Percentiles rank a stretch among this genome's conserved stretches.
These are phyloP conservation scores for Vigna trinervia DNA, from an alignment of 306 rosid genomes.

Conservation along the genomic window DNA sequence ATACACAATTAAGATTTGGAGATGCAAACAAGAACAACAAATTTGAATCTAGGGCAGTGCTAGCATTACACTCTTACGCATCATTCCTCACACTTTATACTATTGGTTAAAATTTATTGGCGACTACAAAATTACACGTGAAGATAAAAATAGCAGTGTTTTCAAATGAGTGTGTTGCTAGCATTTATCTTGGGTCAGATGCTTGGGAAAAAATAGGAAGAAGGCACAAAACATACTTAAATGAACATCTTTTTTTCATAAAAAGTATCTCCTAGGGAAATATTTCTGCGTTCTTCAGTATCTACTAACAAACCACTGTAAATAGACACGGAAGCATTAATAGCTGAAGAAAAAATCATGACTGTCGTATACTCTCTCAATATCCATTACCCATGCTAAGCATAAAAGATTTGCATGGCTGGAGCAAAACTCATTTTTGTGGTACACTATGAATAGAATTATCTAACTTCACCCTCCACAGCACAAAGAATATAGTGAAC, in stretches of 20 bases:
- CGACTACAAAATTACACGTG: background rate
- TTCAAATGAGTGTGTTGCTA: background rate
- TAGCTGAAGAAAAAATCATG: slow-evolving; percentile 35
- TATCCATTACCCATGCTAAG: slow-evolving; percentile 27
- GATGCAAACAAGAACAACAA: slow-evolving; percentile 2
- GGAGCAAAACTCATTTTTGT: background rate
- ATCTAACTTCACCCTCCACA: background rate
- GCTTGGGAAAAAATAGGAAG: slow-evolving; percentile 26
- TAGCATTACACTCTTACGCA: background rate
- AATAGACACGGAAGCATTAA: slow-evolving; percentile 1
- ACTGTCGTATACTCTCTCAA: slow-evolving; percentile 30
- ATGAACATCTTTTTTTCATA: too few relatives aligned
- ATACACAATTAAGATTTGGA: slow-evolving; percentile 31
- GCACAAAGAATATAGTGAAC: slow-evolving; percentile 23
- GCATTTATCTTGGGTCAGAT: background rate
- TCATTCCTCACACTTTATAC: background rate
- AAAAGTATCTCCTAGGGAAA: slow-evolving; percentile 7
- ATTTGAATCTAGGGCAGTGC: slow-evolving; percentile 1
- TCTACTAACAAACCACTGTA: slow-evolving; percentile 15
- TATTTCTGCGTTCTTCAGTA: slow-evolving; percentile 19
- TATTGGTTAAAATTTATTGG: background rate
- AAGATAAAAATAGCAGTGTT: background rate
- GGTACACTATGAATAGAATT: slow-evolving; percentile 11
- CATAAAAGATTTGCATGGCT: background rate
- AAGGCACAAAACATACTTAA: background rate